Evolutionary conservation across 768 basidiomycete genomes (phyloP), one percentile per base, ranked within the genome.

Genomic region (Boletus rubescentipes): DNA sequence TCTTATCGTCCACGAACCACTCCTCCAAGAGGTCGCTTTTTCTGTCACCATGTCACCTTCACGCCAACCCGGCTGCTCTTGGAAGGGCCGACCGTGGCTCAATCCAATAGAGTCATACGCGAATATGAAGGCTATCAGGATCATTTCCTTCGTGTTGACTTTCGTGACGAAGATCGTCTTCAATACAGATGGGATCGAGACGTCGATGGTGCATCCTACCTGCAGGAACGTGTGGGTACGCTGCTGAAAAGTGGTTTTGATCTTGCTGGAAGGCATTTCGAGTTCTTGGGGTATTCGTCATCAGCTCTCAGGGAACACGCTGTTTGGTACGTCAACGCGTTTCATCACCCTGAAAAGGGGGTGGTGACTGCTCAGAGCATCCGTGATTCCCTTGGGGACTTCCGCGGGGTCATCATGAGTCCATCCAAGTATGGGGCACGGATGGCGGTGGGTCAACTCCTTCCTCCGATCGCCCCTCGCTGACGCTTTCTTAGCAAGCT

Each of bases 361-460:
- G 46, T 46, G 35, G 75, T 93, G 26, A 78, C 77, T 10, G 80
- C 87, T 1, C 73, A 79, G 37, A 69, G 55, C 11, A 91, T 95
- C 52, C 79, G 91, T 16, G 57, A 72, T 11, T 72, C 76, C 1
- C 73, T 93, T 11, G 92, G 92, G 5, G 77, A 90, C 61, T 94
- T 93, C 64, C 67, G 74, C 9, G 77, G 75, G 12, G 77, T 86
- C 10, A 71, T 84, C 30, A 68, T 66, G 41, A 74, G 70, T 21
- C 92, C 92, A 3, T 91, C 92, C 7, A 89, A 89, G 68, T 89
- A 82, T 61, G 92, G 90, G 7, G 92, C 92, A 14, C 81, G 92
- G 18, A 73, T 93, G 53, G 85, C 88, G 8, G 69, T 72, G 20
- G 29, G 69, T 51, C 37, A 43, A 12, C 14, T 9, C 2, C 5